These are phyloP conservation scores for Russula emetica DNA, from an alignment of 768 basidiomycete species.

Conservation along the genomic window DNA sequence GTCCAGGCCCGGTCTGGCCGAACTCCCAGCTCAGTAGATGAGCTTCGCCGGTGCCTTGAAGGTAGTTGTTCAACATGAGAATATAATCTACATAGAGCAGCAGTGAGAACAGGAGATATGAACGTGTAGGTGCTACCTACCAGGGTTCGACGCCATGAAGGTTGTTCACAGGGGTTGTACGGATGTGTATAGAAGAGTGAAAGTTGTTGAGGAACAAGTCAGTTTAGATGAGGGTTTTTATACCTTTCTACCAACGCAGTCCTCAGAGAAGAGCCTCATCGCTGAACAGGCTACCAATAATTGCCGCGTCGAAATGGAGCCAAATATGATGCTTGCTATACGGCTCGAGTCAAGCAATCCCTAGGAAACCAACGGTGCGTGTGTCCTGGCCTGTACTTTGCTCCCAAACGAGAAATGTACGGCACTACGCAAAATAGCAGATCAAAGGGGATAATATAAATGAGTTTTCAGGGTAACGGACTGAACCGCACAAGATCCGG, in stretches of 20 bases:
- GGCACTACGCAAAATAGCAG: constrained; percentile 19
- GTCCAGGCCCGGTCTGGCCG: constrained; percentile 23
- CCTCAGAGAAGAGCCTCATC: background rate
- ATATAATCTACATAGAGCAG: constrained; percentile 18
- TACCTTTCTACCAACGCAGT: constrained; percentile 10
- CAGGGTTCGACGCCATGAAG: constrained; percentile 20
- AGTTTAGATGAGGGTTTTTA: constrained; percentile 14
- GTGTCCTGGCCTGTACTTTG: constrained; percentile 8
- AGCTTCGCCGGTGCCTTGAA: constrained; percentile 23
- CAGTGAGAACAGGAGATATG: background rate
- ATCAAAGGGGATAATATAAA: constrained; percentile 23
- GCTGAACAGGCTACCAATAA: constrained; percentile 5
- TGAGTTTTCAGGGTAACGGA: background rate
- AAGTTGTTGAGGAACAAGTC: background rate
- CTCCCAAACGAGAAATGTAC: constrained; percentile 5
- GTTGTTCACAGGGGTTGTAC: background rate
- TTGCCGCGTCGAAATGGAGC: constrained; percentile 8
- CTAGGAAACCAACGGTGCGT: constrained; percentile 4
- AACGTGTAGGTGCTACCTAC: background rate
- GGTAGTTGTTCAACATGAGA: constrained; percentile 27
- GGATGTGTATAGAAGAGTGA: constrained; percentile 5
- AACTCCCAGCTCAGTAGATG: constrained; percentile 26
- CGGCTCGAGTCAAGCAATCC: constrained; percentile 27
- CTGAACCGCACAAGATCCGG: constrained; percentile 20
- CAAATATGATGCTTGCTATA: constrained; percentile 15